A percentile compares a stretch with the other conserved stretches of the same genome.
Evolutionary conservation across 108 stramenopile species (phyloP).

Genomic region (Craspedostauros australis): DNA sequence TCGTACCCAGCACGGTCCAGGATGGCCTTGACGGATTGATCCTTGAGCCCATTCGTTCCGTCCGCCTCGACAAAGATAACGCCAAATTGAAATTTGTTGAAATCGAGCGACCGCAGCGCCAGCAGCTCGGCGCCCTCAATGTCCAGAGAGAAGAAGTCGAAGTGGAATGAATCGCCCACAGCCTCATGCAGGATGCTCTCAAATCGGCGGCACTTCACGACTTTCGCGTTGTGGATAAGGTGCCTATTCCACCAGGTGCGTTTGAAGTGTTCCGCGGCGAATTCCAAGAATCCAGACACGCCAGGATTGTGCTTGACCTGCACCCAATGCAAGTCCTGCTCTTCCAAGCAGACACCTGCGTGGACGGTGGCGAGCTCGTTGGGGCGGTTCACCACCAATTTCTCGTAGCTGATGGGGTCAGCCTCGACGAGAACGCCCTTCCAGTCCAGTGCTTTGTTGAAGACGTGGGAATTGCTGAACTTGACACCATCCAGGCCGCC

Average conservation of each 20-base stretch:
- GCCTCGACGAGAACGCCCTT: conserved; percentile 40
- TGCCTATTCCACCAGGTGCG: conserved; percentile 2
- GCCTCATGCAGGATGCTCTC: too few relatives aligned
- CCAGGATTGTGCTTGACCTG: conserved; percentile 6
- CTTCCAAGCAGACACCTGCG: too few relatives aligned
- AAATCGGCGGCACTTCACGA: too few relatives aligned
- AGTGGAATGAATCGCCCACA: too few relatives aligned
- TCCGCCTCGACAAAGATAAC: conserved; percentile 41
- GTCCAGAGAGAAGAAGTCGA: conserved; percentile 57
- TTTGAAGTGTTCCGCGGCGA: conserved; percentile 2
- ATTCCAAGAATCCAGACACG: conserved; percentile 12
- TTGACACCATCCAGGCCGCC: conserved; percentile 51
- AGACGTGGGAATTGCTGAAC: conserved; percentile 50
- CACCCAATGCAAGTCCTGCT: too few relatives aligned
- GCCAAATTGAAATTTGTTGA: conserved; percentile 33
- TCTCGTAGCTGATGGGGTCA: conserved; percentile 26
- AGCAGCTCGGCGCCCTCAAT: conserved; percentile 55
- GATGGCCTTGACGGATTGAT: too few relatives aligned
- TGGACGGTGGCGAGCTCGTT: too few relatives aligned
- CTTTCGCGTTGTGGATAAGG: too few relatives aligned
- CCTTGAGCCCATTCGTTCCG: too few relatives aligned
- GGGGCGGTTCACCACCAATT: conserved; percentile 33
- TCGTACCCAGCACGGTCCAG: too few relatives aligned
- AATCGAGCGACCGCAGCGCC: conserved; percentile 53
- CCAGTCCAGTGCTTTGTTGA: conserved; percentile 49